Conservation (phyloP, 73 alveolate genomes). For the Durusdinium trenchii region DNA sequence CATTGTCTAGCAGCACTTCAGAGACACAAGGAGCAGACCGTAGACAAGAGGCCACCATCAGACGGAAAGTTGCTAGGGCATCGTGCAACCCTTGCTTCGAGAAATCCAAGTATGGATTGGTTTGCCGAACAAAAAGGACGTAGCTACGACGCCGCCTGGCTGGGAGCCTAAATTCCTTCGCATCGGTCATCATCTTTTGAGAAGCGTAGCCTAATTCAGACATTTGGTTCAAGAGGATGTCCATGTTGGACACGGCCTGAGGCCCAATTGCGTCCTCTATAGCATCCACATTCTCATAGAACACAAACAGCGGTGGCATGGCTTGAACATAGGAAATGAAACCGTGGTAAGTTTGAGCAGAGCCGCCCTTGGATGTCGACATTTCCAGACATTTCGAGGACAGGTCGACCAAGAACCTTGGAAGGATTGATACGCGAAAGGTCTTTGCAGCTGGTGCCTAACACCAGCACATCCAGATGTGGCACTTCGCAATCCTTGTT, state of each 20-base stretch:
- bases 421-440: neutral
- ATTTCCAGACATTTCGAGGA: neutral
- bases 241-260: neutral
- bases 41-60: neutral
- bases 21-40: neutral
- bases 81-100: neutral
- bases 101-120: slow-evolving; percentile 18
- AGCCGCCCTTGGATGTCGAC: neutral
- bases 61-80: slow-evolving; percentile 36
- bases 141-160: neutral
- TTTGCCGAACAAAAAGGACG: neutral
- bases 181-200: slow-evolving; percentile 30
- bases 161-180: slow-evolving; percentile 27
- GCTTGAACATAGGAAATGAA: neutral
- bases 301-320: neutral
- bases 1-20: neutral
- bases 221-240: neutral
- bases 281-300: slow-evolving; percentile 45
- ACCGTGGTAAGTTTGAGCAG: slow-evolving; percentile 21
- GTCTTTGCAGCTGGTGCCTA: slow-evolving; percentile 50
- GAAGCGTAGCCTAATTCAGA: neutral
- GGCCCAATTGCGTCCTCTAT: neutral
- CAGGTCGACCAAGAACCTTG: neutral
- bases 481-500: neutral
- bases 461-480: neutral